Percentiles rank a stretch among this genome's conserved stretches.
Conservation (phyloP, 2,329 filamentous ascomycete genomes). For the Nigrospora sphaerica region DNA sequence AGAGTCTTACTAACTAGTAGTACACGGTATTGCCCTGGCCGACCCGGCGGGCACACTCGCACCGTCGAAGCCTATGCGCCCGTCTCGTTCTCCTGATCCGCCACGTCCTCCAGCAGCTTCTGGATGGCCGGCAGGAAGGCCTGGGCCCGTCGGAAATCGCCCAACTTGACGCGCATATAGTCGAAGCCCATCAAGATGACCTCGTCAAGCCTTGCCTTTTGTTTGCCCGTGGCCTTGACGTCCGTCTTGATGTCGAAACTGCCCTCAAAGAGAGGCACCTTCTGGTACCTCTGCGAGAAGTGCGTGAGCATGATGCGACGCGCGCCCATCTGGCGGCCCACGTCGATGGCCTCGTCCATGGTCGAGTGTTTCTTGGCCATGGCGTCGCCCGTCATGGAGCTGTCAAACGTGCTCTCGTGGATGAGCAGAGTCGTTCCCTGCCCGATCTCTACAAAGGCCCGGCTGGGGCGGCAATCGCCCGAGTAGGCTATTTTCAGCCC, state of each 20-base stretch:
- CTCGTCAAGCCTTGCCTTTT: constrained; percentile 34
- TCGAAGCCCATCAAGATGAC: constrained; percentile 71
- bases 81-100: neutral
- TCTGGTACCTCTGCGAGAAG: constrained; percentile 90
- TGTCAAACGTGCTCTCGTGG: constrained; percentile 94
- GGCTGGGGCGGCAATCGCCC: constrained; percentile 81
- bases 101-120: constrained; percentile 17
- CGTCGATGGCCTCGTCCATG: constrained; percentile 72
- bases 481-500: constrained; percentile 88
- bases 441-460: constrained; percentile 63
- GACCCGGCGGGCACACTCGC: no score
- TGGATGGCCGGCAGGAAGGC: constrained; percentile 23
- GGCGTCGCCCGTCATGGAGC: constrained; percentile 73
- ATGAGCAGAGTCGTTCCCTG: constrained; percentile 73
- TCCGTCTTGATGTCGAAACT: constrained; percentile 14
- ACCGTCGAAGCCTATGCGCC: no score
- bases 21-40: no score
- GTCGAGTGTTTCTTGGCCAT: constrained; percentile 86
- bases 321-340: constrained; percentile 74
- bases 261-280: constrained; percentile 45
- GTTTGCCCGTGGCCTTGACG: constrained; percentile 8
- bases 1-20: no score
- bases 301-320: constrained; percentile 81
- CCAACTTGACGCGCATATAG: constrained; percentile 59
- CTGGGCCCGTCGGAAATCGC: constrained; percentile 23